Evolutionary conservation across 176 grass and related monocot genomes (phyloP).

Genomic region (Chrysopogon serrulatus): DNA sequence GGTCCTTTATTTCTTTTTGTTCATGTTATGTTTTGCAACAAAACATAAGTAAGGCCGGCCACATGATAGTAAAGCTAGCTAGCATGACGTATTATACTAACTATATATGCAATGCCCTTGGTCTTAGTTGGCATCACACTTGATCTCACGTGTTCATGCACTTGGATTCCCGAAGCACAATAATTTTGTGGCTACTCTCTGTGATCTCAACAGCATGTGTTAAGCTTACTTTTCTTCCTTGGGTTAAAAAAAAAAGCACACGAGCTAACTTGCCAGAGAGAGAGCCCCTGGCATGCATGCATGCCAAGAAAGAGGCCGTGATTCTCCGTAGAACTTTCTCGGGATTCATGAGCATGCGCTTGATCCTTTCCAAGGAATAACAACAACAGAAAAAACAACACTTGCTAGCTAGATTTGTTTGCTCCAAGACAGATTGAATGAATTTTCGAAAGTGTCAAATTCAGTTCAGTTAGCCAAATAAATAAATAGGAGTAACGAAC

Average conservation of each 20-base stretch:
- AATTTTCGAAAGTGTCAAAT: neutral
- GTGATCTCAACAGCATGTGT: conserved; percentile 22
- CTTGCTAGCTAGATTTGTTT: neutral
- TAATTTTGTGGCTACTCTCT: neutral
- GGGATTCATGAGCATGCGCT: conserved; percentile 67
- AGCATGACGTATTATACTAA: neutral
- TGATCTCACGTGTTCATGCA: conserved; percentile 42
- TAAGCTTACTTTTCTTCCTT: conserved; percentile 27
- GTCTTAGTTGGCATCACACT: conserved; percentile 22
- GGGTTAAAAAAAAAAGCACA: conserved; percentile 37
- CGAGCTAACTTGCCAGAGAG: neutral
- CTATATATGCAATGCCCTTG: neutral
- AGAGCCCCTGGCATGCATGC: conserved; percentile 18
- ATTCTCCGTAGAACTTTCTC: conserved; percentile 49
- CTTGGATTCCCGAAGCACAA: conserved; percentile 13
- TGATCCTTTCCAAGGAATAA: neutral
- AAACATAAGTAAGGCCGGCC: neutral
- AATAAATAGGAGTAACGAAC: conserved; percentile 16
- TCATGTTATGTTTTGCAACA: neutral
- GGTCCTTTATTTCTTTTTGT: conserved; percentile 16
- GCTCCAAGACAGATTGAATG: neutral
- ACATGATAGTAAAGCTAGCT: neutral
- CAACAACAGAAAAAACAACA: neutral
- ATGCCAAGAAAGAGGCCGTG: conserved; percentile 63
- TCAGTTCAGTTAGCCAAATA: neutral